These are phyloP conservation scores for Fusarium nygamai DNA, from an alignment of 2,329 filamentous ascomycete species.

Conservation along the genomic window DNA sequence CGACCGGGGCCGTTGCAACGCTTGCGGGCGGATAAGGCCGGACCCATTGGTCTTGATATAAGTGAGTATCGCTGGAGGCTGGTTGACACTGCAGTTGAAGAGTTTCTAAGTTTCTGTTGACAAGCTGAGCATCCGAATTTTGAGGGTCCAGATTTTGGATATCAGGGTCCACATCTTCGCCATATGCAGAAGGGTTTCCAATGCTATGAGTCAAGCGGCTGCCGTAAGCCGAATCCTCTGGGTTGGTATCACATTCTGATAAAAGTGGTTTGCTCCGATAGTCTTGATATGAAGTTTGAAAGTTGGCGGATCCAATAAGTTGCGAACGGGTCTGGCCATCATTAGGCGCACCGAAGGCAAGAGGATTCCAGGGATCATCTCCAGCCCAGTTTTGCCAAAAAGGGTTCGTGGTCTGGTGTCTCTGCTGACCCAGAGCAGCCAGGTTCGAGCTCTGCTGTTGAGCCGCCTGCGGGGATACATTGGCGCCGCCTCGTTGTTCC, in stretches of 20 bases:
- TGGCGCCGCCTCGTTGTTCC: background rate
- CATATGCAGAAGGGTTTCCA: constrained; percentile 56
- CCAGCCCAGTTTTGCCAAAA: constrained; percentile 35
- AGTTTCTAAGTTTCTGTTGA: constrained; percentile 49
- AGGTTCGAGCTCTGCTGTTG: constrained; percentile 22
- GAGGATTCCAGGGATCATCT: constrained; percentile 58
- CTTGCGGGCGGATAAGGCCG: constrained; percentile 22
- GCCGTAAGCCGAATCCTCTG: constrained; percentile 60
- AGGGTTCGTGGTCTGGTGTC: constrained; percentile 1
- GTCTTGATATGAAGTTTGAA: constrained; percentile 30
- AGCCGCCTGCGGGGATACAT: constrained; percentile 1
- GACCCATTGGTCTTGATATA: constrained; percentile 24
- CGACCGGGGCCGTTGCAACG: constrained; percentile 25
- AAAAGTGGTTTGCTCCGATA: constrained; percentile 44
- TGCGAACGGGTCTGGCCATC: constrained; percentile 43
- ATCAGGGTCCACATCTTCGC: constrained; percentile 55
- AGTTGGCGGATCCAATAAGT: constrained; percentile 22
- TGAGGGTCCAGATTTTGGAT: constrained; percentile 45
- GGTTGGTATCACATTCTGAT: constrained; percentile 54
- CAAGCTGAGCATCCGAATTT: constrained; percentile 25
- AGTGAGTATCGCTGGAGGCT: background rate
- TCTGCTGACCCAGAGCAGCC: constrained; percentile 8
- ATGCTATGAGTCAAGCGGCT: constrained; percentile 54
- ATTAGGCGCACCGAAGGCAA: constrained; percentile 38
- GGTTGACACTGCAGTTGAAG: constrained; percentile 35